Evolutionary conservation across 805 yeast genomes (phyloP).

Genomic region (Deakozyma indianensis): DNA sequence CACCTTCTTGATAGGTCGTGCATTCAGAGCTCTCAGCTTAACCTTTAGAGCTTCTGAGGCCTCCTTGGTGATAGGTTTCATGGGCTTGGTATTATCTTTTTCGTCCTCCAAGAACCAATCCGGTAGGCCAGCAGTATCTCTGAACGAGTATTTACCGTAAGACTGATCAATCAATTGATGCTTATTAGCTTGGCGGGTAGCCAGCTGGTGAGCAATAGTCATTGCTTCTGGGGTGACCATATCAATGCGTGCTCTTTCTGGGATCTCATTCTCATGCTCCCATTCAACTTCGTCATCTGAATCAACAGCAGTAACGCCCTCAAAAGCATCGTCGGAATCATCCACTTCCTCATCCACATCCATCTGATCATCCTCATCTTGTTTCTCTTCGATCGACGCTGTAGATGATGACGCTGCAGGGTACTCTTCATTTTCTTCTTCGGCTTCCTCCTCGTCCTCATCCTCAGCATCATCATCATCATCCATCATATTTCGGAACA

Average conservation of each 20-base stretch:
- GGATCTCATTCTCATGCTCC: constrained; percentile 15
- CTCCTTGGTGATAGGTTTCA: constrained; percentile 90
- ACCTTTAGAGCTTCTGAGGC: constrained; percentile 68
- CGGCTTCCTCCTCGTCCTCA: constrained; percentile 12
- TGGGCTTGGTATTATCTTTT: constrained; percentile 63
- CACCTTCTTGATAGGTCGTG: constrained; percentile 98
- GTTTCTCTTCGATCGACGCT: constrained; percentile 1
- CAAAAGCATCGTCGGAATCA: constrained; percentile 19
- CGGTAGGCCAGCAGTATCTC: constrained; percentile 83
- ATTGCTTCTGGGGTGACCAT: constrained; percentile 89
- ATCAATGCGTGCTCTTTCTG: constrained; percentile 38
- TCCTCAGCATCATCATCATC: constrained; percentile 9
- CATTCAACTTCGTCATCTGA: constrained; percentile 19
- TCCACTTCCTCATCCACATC: constrained; percentile 22
- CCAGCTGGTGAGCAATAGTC: constrained; percentile 95
- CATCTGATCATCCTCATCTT: constrained; percentile 14
- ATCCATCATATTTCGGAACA: constrained; percentile 18
- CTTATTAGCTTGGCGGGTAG: constrained; percentile 72
- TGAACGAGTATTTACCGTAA: constrained; percentile 78
- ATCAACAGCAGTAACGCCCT: neutral
- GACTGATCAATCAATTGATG: constrained; percentile 87
- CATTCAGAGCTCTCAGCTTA: constrained; percentile 68
- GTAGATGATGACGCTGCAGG: neutral
- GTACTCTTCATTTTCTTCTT: too few species aligned
- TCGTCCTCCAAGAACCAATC: constrained; percentile 98